Evolutionary conservation across 768 basidiomycete species (phyloP), one percentile per base, ranked within the genome.

Genomic region (Pulveroboletus sp.): DNA sequence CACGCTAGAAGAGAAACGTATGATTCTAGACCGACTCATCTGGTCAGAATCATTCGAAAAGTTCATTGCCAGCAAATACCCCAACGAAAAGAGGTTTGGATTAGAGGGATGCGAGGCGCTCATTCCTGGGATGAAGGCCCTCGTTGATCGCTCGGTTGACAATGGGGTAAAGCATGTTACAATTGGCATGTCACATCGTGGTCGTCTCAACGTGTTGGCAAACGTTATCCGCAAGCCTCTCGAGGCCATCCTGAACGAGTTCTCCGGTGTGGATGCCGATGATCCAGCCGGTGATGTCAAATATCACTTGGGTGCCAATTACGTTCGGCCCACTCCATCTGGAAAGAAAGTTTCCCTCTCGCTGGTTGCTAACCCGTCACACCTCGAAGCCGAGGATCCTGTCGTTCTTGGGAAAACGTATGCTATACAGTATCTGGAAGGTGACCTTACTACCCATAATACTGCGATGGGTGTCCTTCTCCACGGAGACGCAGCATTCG

Each of bases 21-120:
- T 98, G 90, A 94, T 99, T 57, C 82, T 99, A 49, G 96, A 99
- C 73, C 90, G 96, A 53, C 86, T 97, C 60, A 97, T 98, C 67
- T 99, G 96, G 96, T 98, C 95, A n/a, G 96, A 98, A 62, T 88
- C 90, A 5, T 98, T 98, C 64, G 96, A 99, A 70, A 93, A 93
- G 64, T 99, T 97, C 79, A 93, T 99, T 56, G 88, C 93, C 18
- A 89, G 83, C 78, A 99, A 98, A 70, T 96, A 91, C 73, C 96
- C 96, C 59, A 99, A 97, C 73, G 96, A 99, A 77, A 99, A 99
- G 73, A 88, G 96, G 41, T 99, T 99, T 71, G 96, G 96, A 69
- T 81, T 99, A 38, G 96, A 99, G 71, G 96, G 96, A 48, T 96
- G 93, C 70, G 96, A 99, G 72, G 81, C 92, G 27, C 85, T 99